Percentiles rank a stretch among this genome's conserved stretches.
Conservation (phyloP, 176 grass and related monocot species). For the Triticum monococcum region DNA sequence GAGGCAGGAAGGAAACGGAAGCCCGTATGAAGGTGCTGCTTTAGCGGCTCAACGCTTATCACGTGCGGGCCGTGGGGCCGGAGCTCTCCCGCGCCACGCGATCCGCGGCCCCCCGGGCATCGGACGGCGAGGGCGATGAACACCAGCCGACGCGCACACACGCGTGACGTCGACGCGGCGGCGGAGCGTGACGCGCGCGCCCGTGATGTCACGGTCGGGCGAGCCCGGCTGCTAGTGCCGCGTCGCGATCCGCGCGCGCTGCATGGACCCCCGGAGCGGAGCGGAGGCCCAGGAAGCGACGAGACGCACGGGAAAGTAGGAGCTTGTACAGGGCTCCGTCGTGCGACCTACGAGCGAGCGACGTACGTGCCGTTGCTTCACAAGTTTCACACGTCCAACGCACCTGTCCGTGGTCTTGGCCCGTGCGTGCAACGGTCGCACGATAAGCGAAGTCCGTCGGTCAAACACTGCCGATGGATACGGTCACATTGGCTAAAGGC, state of each 20-base stretch:
- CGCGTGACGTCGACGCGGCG: conserved; percentile 36
- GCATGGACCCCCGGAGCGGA: neutral
- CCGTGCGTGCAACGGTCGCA: neutral
- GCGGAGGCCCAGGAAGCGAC: no score
- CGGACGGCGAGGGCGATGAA: neutral
- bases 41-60: conserved; percentile 26
- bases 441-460: neutral
- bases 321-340: neutral
- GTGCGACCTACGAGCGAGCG: neutral
- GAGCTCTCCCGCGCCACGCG: neutral
- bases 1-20: neutral
- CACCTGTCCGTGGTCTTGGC: neutral
- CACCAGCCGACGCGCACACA: neutral
- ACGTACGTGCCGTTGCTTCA: neutral
- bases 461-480: neutral
- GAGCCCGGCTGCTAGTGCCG: neutral
- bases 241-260: neutral
- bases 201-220: conserved; percentile 31
- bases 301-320: neutral
- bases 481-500: neutral
- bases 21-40: neutral
- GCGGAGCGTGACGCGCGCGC: conserved; percentile 28
- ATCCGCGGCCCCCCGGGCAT: neutral
- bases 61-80: neutral
- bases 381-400: neutral